phyloP scores from a whole-genome alignment of 1,284 basidiomycete genomes.

The Macrocybe sp. region DNA sequence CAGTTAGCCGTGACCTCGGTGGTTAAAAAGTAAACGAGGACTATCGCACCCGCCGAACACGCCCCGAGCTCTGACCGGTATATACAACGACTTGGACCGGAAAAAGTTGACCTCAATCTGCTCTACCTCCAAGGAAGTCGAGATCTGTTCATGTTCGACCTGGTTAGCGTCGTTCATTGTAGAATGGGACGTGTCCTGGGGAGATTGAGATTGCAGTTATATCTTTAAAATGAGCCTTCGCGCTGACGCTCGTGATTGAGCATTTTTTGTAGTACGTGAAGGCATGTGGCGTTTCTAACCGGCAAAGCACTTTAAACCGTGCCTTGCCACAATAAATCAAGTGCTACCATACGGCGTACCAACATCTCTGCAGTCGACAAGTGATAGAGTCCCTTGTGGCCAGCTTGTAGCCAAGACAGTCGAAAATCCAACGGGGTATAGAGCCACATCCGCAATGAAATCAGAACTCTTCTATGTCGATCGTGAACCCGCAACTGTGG shows the following conservation, averaged over 20 bases:
- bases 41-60: slow-evolving; percentile 72
- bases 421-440: too few relatives aligned
- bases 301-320: too few relatives aligned
- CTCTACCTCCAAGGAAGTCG: slow-evolving; percentile 73
- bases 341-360: too few relatives aligned
- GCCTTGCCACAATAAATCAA: too few relatives aligned
- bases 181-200: background rate
- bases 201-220: background rate
- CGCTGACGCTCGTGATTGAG: too few relatives aligned
- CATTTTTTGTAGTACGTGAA: too few relatives aligned
- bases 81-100: slow-evolving; percentile 69
- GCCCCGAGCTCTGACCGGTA: slow-evolving; percentile 64
- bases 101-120: slow-evolving; percentile 73
- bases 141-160: slow-evolving; percentile 56
- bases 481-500: slow-evolving; percentile 80
- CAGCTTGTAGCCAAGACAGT: too few relatives aligned
- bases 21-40: background rate
- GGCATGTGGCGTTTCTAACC: too few relatives aligned
- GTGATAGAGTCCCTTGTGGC: too few relatives aligned
- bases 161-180: slow-evolving; percentile 31
- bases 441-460: too few relatives aligned
- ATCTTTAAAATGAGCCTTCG: background rate
- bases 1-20: background rate
- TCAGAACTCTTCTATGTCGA: slow-evolving; percentile 65
- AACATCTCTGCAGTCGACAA: too few relatives aligned